Evolutionary conservation across 768 basidiomycete species (phyloP).

Genomic region (Tubosaeta sp.): DNA sequence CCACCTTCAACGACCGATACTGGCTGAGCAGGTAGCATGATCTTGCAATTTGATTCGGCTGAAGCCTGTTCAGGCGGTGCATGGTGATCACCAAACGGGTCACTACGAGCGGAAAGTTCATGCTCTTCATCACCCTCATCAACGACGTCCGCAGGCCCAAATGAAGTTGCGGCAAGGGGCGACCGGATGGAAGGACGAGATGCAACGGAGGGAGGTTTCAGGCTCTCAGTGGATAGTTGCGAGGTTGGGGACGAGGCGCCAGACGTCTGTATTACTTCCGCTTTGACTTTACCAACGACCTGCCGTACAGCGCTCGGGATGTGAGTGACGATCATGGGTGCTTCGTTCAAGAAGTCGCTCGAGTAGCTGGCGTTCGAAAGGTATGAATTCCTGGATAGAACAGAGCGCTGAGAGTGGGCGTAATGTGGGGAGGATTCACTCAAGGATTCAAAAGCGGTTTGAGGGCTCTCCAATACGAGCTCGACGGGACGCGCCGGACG

Average conservation of each 20-base stretch:
- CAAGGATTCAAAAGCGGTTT: constrained; percentile 52
- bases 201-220: constrained; percentile 36
- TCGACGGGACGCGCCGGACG: constrained; percentile 60
- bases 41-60: constrained; percentile 35
- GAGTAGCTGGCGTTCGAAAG: constrained; percentile 72
- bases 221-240: constrained; percentile 31
- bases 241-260: constrained; percentile 33
- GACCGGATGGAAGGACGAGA: constrained; percentile 52
- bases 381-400: constrained; percentile 59
- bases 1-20: constrained; percentile 56
- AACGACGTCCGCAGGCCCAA: constrained; percentile 63
- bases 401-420: constrained; percentile 52
- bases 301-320: constrained; percentile 59
- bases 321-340: constrained; percentile 77
- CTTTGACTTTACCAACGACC: constrained; percentile 72
- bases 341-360: constrained; percentile 77
- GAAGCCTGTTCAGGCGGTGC: constrained; percentile 16
- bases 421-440: constrained; percentile 32
- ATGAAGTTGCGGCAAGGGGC: constrained; percentile 66
- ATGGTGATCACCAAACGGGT: constrained; percentile 69
- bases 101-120: constrained; percentile 20
- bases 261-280: constrained; percentile 68
- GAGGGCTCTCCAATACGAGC: constrained; percentile 57
- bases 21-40: constrained; percentile 47
- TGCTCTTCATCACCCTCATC: constrained; percentile 41